These are phyloP conservation scores for Aspergillus sp. DNA, from an alignment of 2,329 filamentous ascomycete genomes.

Conservation along the genomic window DNA sequence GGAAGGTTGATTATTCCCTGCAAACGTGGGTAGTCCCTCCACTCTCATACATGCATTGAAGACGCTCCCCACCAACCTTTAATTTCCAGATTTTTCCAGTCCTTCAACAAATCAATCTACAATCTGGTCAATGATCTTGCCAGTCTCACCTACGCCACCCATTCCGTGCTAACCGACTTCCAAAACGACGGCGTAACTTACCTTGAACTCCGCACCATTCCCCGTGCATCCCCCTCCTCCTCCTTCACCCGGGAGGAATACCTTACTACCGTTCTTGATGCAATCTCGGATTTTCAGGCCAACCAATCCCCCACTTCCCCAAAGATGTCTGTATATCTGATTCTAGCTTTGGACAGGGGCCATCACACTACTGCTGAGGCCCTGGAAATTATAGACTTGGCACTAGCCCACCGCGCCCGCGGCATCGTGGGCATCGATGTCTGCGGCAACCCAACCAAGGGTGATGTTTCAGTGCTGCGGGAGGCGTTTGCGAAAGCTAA, in stretches of 20 bases:
- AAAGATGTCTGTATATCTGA: conserved; percentile 63
- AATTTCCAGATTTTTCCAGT: conserved; percentile 65
- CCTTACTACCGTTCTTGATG: conserved; percentile 64
- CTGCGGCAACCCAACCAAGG: conserved; percentile 71
- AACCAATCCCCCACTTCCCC: conserved; percentile 14
- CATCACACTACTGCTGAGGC: conserved; percentile 61
- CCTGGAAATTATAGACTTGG: conserved; percentile 64
- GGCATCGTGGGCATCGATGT: conserved; percentile 75
- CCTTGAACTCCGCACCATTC: conserved; percentile 78
- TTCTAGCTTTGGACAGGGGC: conserved; percentile 74
- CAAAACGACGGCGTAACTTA: conserved; percentile 71
- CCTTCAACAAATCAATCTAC: conserved; percentile 81
- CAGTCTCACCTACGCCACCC: conserved; percentile 64
- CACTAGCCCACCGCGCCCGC: conserved; percentile 52
- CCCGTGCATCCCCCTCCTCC: conserved; percentile 60
- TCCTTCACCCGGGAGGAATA: conserved; percentile 65
- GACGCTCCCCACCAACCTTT: not conserved
- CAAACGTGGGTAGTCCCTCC: conserved; percentile 58
- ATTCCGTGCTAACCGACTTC: conserved; percentile 67
- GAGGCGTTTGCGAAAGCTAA: conserved; percentile 62
- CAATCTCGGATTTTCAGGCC: conserved; percentile 58
- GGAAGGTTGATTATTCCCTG: conserved; percentile 71
- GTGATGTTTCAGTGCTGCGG: conserved; percentile 62
- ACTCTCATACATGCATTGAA: not conserved
- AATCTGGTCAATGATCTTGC: conserved; percentile 65